Conservation (phyloP, 176 grass and related monocot genomes). For the Oryza nivara region DNA sequence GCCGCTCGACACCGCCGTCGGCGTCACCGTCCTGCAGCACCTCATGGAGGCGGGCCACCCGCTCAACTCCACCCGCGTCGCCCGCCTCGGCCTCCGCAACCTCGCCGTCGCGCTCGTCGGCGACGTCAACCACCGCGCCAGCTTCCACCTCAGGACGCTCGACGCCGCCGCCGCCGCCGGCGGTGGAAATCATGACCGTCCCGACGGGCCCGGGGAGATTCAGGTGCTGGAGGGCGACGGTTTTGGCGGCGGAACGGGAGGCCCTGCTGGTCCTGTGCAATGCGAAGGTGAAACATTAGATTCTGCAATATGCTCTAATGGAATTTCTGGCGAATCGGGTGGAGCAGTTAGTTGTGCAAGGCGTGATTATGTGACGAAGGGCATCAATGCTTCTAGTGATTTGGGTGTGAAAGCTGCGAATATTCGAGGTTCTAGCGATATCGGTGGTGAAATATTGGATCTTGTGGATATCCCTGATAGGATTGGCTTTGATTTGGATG, state of each 20-base stretch:
- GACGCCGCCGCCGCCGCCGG: not conserved
- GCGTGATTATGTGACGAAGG: not conserved
- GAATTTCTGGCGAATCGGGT: not conserved
- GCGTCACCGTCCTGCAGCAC: conserved; percentile 87
- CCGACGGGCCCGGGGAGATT: not conserved
- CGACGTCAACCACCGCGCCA: conserved; percentile 74
- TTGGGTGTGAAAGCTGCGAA: not conserved
- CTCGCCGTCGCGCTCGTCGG: conserved; percentile 56
- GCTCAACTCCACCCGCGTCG: conserved; percentile 82
- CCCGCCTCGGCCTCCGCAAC: conserved; percentile 79
- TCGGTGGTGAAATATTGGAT: not conserved
- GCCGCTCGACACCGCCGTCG: conserved; percentile 66
- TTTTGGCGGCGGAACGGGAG: not conserved
- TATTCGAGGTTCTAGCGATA: not conserved
- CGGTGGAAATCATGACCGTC: not conserved
- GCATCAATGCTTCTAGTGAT: not conserved
- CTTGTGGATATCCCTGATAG: not conserved
- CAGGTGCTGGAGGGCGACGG: not conserved
- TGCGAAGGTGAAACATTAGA: not conserved
- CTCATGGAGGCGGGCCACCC: conserved; percentile 73
- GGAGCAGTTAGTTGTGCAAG: not conserved
- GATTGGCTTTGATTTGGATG: not conserved
- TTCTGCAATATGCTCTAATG: not conserved
- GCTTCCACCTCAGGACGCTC: conserved; percentile 63
- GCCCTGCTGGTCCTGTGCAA: not conserved